Conservation (phyloP, 768 basidiomycete genomes). For the Phlegmacium glaucopus region DNA sequence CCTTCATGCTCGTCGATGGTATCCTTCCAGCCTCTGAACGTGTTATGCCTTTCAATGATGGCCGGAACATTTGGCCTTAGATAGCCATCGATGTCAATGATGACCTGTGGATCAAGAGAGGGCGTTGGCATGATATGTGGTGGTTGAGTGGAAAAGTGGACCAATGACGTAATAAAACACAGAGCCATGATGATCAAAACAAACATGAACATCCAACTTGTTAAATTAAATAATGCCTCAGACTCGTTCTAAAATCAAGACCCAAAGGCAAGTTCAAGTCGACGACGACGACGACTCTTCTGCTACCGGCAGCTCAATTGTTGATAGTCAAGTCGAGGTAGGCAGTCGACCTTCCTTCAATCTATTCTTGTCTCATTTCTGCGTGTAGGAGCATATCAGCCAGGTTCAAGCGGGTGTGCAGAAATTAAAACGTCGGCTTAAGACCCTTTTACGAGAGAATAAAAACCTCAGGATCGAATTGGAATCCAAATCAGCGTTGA, state of each 20-base stretch:
- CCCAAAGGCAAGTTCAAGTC: neutral
- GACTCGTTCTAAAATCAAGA: neutral
- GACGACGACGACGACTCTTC: neutral
- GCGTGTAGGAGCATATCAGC: slow-evolving; percentile 12
- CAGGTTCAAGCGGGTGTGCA: slow-evolving; percentile 12
- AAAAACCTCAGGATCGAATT: slow-evolving; percentile 7
- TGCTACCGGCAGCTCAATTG: neutral
- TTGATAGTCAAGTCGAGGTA: neutral
- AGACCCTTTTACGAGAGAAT: slow-evolving; percentile 16
- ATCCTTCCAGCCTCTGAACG: slow-evolving; percentile 73
- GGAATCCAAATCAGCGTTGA: neutral
- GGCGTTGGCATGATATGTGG: slow-evolving; percentile 35
- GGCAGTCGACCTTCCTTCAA: neutral
- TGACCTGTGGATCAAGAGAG: slow-evolving; percentile 51
- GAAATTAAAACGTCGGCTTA: slow-evolving; percentile 10
- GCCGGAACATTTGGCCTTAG: slow-evolving; percentile 70
- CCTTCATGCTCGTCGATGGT: slow-evolving; percentile 77
- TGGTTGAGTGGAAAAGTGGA: slow-evolving; percentile 9
- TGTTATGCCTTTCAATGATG: slow-evolving; percentile 66
- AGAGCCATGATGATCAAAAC: neutral
- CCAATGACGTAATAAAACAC: slow-evolving; percentile 8
- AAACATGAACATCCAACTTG: neutral
- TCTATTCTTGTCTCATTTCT: neutral
- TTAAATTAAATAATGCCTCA: neutral
- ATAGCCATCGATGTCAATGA: slow-evolving; percentile 67